Percentiles rank a stretch among this genome's conserved stretches.
These are phyloP conservation scores for Nothophaeocryptopus gaeumannii DNA, from an alignment of 2,329 filamentous ascomycete genomes.

Conservation along the genomic window DNA sequence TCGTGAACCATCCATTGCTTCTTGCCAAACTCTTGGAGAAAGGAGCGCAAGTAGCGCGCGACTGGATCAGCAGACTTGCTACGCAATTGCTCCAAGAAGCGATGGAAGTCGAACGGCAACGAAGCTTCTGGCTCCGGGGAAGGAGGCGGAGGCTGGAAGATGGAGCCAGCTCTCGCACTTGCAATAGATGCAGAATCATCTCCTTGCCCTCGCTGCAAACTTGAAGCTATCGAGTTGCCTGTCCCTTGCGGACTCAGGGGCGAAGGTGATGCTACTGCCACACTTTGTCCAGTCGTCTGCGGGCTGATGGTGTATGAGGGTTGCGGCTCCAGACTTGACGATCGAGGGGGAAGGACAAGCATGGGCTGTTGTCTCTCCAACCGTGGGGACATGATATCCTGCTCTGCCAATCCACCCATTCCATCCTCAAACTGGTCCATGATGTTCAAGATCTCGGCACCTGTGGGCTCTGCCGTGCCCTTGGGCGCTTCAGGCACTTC, in stretches of 20 bases:
- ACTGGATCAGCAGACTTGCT: slow-evolving; percentile 98
- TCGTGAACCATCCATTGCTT: slow-evolving; percentile 99
- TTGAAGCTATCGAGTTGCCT: slow-evolving; percentile 27
- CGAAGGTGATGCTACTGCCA: slow-evolving; percentile 11
- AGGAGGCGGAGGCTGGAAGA: slow-evolving; percentile 58
- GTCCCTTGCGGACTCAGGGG: slow-evolving; percentile 25
- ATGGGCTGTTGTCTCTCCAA: slow-evolving; percentile 79
- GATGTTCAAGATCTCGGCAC: slow-evolving; percentile 88
- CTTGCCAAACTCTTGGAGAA: slow-evolving; percentile 90
- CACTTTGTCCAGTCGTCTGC: slow-evolving; percentile 26
- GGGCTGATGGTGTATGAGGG: slow-evolving; percentile 26
- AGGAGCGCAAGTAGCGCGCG: slow-evolving; percentile 91
- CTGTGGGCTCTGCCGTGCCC: slow-evolving; percentile 38
- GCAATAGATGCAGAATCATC: slow-evolving; percentile 30
- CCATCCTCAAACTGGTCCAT: slow-evolving; percentile 92
- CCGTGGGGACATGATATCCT: slow-evolving; percentile 89
- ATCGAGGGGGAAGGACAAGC: slow-evolving; percentile 73
- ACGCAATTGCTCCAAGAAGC: slow-evolving; percentile 90
- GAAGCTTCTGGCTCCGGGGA: slow-evolving; percentile 66
- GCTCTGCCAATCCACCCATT: slow-evolving; percentile 56
- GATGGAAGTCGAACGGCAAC: slow-evolving; percentile 93
- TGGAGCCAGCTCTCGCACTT: slow-evolving; percentile 39
- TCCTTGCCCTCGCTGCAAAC: slow-evolving; percentile 21
- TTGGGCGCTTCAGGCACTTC: slow-evolving; percentile 51
- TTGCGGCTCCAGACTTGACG: slow-evolving; percentile 76